A percentile compares a stretch with the other conserved stretches of the same genome.
Conservation (phyloP, 352 stramenopile species). For the Phytophthora agathidicida region DNA sequence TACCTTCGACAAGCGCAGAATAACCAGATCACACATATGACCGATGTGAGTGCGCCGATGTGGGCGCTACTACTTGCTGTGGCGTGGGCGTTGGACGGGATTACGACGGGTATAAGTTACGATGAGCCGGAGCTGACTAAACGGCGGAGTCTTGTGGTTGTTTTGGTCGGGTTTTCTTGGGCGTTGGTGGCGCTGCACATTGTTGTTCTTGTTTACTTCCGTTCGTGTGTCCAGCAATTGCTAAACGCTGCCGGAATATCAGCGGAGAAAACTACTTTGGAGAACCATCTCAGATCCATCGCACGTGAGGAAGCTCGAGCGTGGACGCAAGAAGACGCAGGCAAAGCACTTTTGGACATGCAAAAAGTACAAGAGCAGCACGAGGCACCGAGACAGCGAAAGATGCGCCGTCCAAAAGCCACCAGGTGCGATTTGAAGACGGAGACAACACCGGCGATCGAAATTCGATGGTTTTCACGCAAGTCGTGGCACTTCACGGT, state of each 20-base stretch:
- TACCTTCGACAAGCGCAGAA: slow-evolving; percentile 71
- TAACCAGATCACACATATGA: slow-evolving; percentile 80
- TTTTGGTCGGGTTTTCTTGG: slow-evolving; percentile 37
- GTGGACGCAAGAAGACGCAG: slow-evolving; percentile 23
- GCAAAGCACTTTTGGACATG: slow-evolving; percentile 15
- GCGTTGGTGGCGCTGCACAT: slow-evolving; percentile 35
- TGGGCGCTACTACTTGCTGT: slow-evolving; percentile 52
- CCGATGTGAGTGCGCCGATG: slow-evolving; percentile 64
- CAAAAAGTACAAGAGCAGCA: slow-evolving; percentile 23
- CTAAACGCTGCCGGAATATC: slow-evolving; percentile 33
- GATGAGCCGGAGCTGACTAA: slow-evolving; percentile 3
- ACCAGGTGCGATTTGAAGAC: background rate
- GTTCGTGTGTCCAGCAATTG: slow-evolving; percentile 35
- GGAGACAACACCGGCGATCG: slow-evolving; percentile 3
- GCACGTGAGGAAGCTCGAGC: slow-evolving; percentile 19
- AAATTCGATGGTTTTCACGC: slow-evolving; percentile 56
- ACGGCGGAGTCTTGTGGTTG: slow-evolving; percentile 30
- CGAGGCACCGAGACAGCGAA: background rate
- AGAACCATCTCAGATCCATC: slow-evolving; percentile 12
- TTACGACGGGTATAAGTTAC: slow-evolving; percentile 10
- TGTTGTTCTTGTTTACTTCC: slow-evolving; percentile 47
- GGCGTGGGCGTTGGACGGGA: slow-evolving; percentile 43
- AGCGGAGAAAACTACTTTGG: slow-evolving; percentile 5
- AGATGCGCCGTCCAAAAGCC: background rate
- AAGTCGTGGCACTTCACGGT: slow-evolving; percentile 67